These are phyloP conservation scores for Stentor coeruleus DNA, from an alignment of 73 alveolate genomes.

Conservation along the genomic window DNA sequence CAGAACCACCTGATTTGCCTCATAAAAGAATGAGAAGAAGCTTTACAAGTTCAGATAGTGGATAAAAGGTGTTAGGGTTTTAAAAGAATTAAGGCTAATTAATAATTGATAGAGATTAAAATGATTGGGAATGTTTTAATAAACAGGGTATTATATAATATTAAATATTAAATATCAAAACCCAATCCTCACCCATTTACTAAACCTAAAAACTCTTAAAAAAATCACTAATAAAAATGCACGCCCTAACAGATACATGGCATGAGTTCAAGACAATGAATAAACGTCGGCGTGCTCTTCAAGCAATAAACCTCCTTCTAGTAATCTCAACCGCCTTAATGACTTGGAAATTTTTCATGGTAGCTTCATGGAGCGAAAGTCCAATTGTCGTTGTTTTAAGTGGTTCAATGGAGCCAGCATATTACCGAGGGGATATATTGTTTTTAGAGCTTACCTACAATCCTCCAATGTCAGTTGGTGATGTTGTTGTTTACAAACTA, in stretches of 20 bases:
- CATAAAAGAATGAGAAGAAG: no score
- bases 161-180: no score
- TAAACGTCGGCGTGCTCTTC: constrained; percentile 55
- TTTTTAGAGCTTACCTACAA: constrained; percentile 67
- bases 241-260: constrained; percentile 41
- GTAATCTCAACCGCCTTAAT: constrained; percentile 91
- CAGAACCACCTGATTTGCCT: no score
- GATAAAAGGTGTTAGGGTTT: no score
- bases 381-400: constrained; percentile 97
- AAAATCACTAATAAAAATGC: constrained; percentile 32
- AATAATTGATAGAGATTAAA: no score
- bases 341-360: constrained; percentile 92
- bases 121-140: no score
- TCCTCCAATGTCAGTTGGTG: constrained; percentile 81
- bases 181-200: no score
- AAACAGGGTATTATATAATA: no score
- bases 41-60: no score
- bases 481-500: constrained; percentile 89
- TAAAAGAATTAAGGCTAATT: no score
- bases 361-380: constrained; percentile 69
- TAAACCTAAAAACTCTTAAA: no score
- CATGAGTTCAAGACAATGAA: constrained; percentile 57
- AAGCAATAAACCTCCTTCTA: constrained; percentile 81
- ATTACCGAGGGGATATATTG: constrained; percentile 95
- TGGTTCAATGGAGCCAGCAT: constrained; percentile 96